Conservation (phyloP, 2,329 filamentous ascomycete species). For the Esteya vermicola region DNA sequence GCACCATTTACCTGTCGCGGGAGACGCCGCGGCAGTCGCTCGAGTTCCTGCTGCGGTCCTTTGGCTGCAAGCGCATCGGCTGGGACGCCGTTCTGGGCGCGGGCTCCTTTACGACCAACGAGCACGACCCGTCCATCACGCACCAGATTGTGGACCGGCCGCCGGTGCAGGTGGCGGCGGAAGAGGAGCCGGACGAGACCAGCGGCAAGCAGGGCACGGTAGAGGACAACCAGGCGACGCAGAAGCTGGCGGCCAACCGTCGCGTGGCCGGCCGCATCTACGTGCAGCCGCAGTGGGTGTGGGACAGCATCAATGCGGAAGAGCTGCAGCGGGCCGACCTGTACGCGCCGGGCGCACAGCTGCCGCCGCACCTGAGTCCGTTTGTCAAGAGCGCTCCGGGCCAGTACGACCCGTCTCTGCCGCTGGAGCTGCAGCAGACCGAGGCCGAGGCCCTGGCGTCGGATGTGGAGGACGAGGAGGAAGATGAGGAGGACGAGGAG, state of each 20-base stretch:
- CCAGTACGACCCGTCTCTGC: constrained; percentile 79
- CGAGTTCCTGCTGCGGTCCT: constrained; percentile 85
- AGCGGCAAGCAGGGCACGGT: constrained; percentile 15
- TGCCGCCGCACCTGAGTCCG: constrained; percentile 89
- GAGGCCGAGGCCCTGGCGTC: constrained; percentile 70
- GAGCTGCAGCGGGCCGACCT: constrained; percentile 75
- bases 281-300: constrained; percentile 95
- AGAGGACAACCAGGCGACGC: constrained; percentile 48
- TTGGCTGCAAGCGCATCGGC: constrained; percentile 89
- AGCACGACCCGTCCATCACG: constrained; percentile 77
- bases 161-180: constrained; percentile 45
- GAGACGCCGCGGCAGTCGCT: constrained; percentile 83
- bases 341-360: constrained; percentile 76
- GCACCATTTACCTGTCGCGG: constrained; percentile 84
- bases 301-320: constrained; percentile 90
- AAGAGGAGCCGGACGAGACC: constrained; percentile 22
- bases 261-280: constrained; percentile 87
- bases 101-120: constrained; percentile 82
- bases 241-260: constrained; percentile 45
- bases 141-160: constrained; percentile 94
- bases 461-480: constrained; percentile 34
- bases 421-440: constrained; percentile 75
- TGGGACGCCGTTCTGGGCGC: constrained; percentile 88
- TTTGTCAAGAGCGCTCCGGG: constrained; percentile 83
- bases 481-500: constrained; percentile 26